Evolutionary conservation across 1,139 yeast genomes (phyloP).

Genomic region (Petasospora fabianii): DNA sequence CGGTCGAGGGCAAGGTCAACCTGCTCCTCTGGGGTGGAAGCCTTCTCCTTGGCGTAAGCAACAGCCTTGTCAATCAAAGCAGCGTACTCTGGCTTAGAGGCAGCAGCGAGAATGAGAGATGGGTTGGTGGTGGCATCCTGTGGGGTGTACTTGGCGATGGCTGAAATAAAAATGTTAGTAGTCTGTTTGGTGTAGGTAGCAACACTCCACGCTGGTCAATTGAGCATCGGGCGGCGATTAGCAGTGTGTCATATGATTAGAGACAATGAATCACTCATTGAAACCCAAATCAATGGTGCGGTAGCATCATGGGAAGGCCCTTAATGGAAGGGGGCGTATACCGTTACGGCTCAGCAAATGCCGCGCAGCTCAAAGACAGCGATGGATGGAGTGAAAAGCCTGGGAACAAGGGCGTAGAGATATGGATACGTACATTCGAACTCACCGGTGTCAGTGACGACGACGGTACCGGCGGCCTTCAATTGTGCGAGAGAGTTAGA

Average conservation of each 20-base stretch:
- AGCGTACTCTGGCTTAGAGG: constrained; percentile 88
- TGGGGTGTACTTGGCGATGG: constrained; percentile 96
- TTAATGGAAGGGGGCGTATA: background rate
- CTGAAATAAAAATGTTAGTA: constrained; percentile 16
- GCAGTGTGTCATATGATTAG: too few relatives aligned
- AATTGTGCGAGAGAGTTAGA: constrained; percentile 84
- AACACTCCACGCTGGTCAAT: background rate
- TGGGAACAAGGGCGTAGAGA: background rate
- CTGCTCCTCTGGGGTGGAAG: constrained; percentile 40
- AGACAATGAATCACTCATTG: background rate
- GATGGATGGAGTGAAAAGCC: background rate
- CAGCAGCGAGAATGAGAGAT: constrained; percentile 92
- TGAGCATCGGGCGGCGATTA: background rate
- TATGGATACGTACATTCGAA: constrained; percentile 54
- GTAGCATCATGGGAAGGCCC: background rate
- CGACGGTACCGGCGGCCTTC: constrained; percentile 92
- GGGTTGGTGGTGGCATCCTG: constrained; percentile 99
- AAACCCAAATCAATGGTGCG: background rate
- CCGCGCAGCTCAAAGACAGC: background rate
- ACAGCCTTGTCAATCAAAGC: constrained; percentile 88
- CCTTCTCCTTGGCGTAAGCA: constrained; percentile 65
- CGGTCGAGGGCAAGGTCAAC: constrained; percentile 82
- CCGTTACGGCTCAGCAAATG: too few relatives aligned
- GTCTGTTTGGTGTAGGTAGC: too few relatives aligned
- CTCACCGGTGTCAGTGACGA: constrained; percentile 99